These are phyloP conservation scores for Styphnolobium japonicum DNA, from an alignment of 306 rosid genomes.

Conservation along the genomic window DNA sequence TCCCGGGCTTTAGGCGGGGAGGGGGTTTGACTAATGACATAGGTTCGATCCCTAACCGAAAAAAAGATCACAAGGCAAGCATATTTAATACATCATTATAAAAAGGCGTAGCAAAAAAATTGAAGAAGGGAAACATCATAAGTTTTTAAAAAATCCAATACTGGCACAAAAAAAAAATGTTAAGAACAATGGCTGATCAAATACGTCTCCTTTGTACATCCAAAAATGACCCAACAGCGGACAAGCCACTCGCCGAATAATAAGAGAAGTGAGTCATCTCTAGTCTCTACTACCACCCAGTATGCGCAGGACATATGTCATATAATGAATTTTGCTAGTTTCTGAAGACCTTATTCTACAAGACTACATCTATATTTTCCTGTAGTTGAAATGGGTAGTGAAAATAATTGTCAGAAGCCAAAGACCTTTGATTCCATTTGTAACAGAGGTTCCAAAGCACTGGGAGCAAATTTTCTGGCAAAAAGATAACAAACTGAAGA, in stretches of 20 bases:
- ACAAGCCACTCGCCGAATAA: neutral
- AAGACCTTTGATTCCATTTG: slow-evolving; percentile 48
- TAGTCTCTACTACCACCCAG: neutral
- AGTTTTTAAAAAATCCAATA: no score
- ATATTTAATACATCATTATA: neutral
- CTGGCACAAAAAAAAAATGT: slow-evolving; percentile 21
- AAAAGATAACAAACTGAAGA: slow-evolving; percentile 70
- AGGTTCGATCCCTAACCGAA: no score
- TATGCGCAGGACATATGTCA: neutral
- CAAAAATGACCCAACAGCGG: slow-evolving; percentile 10
- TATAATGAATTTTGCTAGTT: neutral
- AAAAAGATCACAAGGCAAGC: no score
- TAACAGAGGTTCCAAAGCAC: slow-evolving; percentile 77
- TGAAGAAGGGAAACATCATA: no score
- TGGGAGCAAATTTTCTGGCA: slow-evolving; percentile 90
- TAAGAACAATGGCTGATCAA: neutral
- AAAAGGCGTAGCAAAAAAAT: neutral
- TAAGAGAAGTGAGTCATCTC: slow-evolving; percentile 4
- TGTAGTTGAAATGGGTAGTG: neutral
- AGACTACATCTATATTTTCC: slow-evolving; percentile 8
- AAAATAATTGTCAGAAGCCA: slow-evolving; percentile 47
- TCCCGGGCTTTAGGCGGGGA: no score
- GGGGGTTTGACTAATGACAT: no score
- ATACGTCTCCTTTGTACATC: slow-evolving; percentile 44
- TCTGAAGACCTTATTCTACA: slow-evolving; percentile 13